Evolutionary conservation across 805 yeast species (phyloP).

Genomic region (Cephaloascus albidus): DNA sequence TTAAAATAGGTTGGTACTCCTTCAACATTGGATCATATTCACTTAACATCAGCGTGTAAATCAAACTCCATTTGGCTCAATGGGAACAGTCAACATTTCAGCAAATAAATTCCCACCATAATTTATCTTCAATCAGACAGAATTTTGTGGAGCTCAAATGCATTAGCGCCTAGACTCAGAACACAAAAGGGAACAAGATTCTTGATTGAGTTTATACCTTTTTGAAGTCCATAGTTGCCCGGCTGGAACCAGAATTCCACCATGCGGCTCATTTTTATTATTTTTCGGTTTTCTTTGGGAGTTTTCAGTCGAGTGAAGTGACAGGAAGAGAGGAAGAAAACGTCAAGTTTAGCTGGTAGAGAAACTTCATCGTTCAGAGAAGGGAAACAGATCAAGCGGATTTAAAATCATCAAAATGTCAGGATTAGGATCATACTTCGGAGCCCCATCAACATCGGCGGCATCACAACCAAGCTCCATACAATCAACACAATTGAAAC

Average conservation of each 20-base stretch:
- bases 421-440: conserved; percentile 1
- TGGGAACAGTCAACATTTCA: background rate
- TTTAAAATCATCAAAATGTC: background rate
- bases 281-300: too few relatives aligned
- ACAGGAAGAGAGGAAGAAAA: too few relatives aligned
- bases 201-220: too few relatives aligned
- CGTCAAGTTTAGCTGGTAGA: background rate
- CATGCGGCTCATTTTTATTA: too few relatives aligned
- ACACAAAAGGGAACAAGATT: too few relatives aligned
- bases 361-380: background rate
- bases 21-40: background rate
- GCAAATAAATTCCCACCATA: too few relatives aligned
- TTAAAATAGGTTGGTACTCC: too few relatives aligned
- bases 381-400: background rate
- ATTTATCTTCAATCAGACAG: background rate
- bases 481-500: conserved; percentile 39
- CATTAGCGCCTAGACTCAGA: background rate
- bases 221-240: too few relatives aligned
- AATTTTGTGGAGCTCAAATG: background rate
- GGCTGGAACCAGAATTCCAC: too few relatives aligned
- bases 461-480: conserved; percentile 1
- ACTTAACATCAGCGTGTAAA: background rate
- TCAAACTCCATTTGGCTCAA: background rate
- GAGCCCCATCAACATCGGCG: background rate
- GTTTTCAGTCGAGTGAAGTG: too few relatives aligned